Base-by-base conservation (phyloP, 257 asterid species). In the Petunia axillaris region DNA sequence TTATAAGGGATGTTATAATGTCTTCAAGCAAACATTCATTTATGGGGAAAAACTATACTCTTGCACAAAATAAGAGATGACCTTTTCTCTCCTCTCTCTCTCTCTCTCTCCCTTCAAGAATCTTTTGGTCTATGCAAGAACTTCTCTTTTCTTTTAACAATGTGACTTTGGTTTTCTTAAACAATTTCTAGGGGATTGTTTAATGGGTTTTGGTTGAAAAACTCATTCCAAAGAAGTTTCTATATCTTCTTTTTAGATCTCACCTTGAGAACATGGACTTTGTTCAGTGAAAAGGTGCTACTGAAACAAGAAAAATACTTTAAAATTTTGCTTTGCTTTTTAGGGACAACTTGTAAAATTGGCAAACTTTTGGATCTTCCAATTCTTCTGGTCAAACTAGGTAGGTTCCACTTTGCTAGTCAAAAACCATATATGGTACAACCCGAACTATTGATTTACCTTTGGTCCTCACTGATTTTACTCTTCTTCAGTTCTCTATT, bases 171-270 rank as follows among this genome's bases (percentile, higher is more conserved):
- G 54, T 53, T 75, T 54, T 75, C 52, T 55, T 74, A 80, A 76
- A 63, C 39, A 65, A 81, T 76, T 80, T 65, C 59, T 81, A n/a
- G 67, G 25, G 64, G 50, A 41, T 74, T 50, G 10, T 60, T 54
- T 74, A 35, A 73, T 13, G 52, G 82, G 48, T 67, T 79, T 79
- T 41, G 90, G 80, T 77, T 25, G 25, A 25, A 81, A 83, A 25
- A 74, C 82, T 85, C 80, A 87, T 25, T 75, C 83, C 83, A 37
- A 90, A 58, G 92, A 92, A 89, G 97, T 88, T 90, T 89, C 92
- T 81, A 81, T 75, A 76, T 62, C 85, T 81, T 77, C 62, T 77
- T 85, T 84, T 82, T 48, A 76, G 90, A 87, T 87, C 85, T 65
- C 83, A 53, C 92, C 96, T 88, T 85, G 91, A 88, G 85, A 88